These are phyloP conservation scores for Leishmania braziliensis DNA, from an alignment of 208 protist species.

Conservation along the genomic window DNA sequence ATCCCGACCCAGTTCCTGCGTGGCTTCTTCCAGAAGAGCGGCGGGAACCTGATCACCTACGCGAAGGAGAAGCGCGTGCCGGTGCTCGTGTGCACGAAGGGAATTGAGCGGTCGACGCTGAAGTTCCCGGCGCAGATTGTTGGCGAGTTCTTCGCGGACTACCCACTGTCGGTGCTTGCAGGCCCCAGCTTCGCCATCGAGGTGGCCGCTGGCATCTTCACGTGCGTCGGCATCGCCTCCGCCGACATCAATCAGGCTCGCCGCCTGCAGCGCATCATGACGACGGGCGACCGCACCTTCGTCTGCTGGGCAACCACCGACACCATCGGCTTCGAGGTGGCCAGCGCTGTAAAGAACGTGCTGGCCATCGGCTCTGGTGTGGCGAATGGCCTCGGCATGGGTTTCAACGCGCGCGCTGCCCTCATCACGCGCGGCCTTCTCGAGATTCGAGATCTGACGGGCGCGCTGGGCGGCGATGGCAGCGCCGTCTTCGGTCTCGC, in stretches of 20 bases:
- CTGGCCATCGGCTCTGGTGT: constrained; percentile 86
- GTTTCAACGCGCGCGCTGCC: constrained; percentile 74
- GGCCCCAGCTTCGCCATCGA: constrained; percentile 91
- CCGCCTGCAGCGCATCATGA: constrained; percentile 81
- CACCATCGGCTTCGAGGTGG: constrained; percentile 85
- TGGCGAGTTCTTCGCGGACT: constrained; percentile 64
- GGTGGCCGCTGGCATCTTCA: constrained; percentile 79
- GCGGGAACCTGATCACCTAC: constrained; percentile 38
- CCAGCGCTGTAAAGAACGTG: constrained; percentile 93
- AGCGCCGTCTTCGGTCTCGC: constrained; percentile 87
- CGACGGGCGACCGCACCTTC: constrained; percentile 68
- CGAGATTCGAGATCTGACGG: constrained; percentile 86
- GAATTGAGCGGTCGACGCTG: constrained; percentile 81
- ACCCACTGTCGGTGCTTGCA: constrained; percentile 69
- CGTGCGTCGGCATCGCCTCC: constrained; percentile 73
- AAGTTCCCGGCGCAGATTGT: constrained; percentile 86
- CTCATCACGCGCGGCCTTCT: constrained; percentile 84
- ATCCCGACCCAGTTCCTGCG: constrained; percentile 90
- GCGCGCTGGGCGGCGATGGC: constrained; percentile 74
- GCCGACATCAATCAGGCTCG: constrained; percentile 57
- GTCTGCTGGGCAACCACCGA: constrained; percentile 85
- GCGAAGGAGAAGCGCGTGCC: constrained; percentile 50
- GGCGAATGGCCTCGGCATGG: constrained; percentile 69
- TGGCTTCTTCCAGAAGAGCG: constrained; percentile 68
- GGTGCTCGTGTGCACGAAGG: constrained; percentile 80